phyloP scores from a whole-genome alignment of 2,329 filamentous ascomycete genomes.

The Thermothelomyces thermophilus region DNA sequence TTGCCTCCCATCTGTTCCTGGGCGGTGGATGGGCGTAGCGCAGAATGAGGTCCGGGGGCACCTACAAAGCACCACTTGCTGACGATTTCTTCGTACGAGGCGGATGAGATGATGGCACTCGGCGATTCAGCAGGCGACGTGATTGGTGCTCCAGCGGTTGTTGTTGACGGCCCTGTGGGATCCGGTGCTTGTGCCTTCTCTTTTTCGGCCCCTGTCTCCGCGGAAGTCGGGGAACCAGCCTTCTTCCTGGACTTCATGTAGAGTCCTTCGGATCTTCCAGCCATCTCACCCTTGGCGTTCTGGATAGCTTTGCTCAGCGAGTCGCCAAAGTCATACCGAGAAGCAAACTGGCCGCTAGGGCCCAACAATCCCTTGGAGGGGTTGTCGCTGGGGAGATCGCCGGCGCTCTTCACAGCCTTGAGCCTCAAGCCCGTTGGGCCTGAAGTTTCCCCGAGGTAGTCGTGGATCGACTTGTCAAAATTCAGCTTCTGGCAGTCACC shows the following conservation, averaged over 20 bases:
- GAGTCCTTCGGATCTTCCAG: slow-evolving; percentile 52
- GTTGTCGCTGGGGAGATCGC: slow-evolving; percentile 58
- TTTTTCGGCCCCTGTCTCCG: not conserved
- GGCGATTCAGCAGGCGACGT: slow-evolving; percentile 44
- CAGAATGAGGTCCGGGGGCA: slow-evolving; percentile 41
- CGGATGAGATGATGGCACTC: slow-evolving; percentile 61
- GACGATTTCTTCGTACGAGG: slow-evolving; percentile 92
- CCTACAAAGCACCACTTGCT: slow-evolving; percentile 99
- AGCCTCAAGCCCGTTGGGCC: slow-evolving; percentile 56
- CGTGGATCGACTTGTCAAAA: slow-evolving; percentile 54
- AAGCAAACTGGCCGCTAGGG: slow-evolving; percentile 70
- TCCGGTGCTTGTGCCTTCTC: slow-evolving; percentile 5
- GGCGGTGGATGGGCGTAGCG: slow-evolving; percentile 23
- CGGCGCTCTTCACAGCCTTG: slow-evolving; percentile 59
- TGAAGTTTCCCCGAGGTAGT: slow-evolving; percentile 60
- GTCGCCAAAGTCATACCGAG: slow-evolving; percentile 93
- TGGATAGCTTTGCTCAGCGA: slow-evolving; percentile 79
- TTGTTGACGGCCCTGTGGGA: slow-evolving; percentile 26
- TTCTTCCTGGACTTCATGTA: slow-evolving; percentile 41
- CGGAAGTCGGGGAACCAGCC: slow-evolving; percentile 7
- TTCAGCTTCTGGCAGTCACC: slow-evolving; percentile 51
- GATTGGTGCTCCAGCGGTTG: slow-evolving; percentile 7
- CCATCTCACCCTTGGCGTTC: slow-evolving; percentile 58
- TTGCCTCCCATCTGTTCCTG: slow-evolving; percentile 25
- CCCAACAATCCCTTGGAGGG: slow-evolving; percentile 45